Conservation (phyloP, 2,329 filamentous ascomycete genomes). For the Cladosporium phlei region DNA sequence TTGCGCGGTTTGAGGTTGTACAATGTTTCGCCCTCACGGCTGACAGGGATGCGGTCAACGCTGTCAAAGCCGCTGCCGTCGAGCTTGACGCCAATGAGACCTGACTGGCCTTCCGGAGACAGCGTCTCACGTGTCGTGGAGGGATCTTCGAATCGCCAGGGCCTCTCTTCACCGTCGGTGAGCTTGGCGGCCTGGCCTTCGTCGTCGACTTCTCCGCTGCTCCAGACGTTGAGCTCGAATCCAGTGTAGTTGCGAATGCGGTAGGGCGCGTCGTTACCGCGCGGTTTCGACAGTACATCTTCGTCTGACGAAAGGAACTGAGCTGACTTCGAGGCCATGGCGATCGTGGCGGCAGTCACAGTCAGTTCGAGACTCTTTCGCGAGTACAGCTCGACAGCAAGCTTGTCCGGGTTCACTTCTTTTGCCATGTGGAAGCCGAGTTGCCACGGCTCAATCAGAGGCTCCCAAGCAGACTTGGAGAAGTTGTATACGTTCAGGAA, state of each 20-base stretch:
- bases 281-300: slow-evolving; percentile 87
- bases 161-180: slow-evolving; percentile 81
- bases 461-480: slow-evolving; percentile 97
- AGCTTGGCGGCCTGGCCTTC: slow-evolving; percentile 70
- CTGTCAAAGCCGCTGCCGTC: slow-evolving; percentile 93
- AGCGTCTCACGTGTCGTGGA: slow-evolving; percentile 93
- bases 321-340: slow-evolving; percentile 85
- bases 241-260: slow-evolving; percentile 93
- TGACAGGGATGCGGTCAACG: slow-evolving; percentile 81
- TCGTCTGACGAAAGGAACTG: slow-evolving; percentile 84
- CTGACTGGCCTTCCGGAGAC: slow-evolving; percentile 73
- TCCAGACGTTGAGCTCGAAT: slow-evolving; percentile 80
- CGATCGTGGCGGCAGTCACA: slow-evolving; percentile 87
- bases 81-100: slow-evolving; percentile 74
- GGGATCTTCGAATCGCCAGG: slow-evolving; percentile 96
- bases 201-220: slow-evolving; percentile 67
- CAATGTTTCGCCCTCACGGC: slow-evolving; percentile 86
- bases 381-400: slow-evolving; percentile 82
- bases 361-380: slow-evolving; percentile 89
- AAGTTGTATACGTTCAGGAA: slow-evolving; percentile 99
- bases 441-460: slow-evolving; percentile 91
- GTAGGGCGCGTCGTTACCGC: slow-evolving; percentile 87
- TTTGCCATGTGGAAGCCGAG: slow-evolving; percentile 85
- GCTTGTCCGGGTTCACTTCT: slow-evolving; percentile 66
- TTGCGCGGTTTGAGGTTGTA: slow-evolving; percentile 86